phyloP scores from a whole-genome alignment of 345 rosid genomes.

The Garcia nutans region DNA sequence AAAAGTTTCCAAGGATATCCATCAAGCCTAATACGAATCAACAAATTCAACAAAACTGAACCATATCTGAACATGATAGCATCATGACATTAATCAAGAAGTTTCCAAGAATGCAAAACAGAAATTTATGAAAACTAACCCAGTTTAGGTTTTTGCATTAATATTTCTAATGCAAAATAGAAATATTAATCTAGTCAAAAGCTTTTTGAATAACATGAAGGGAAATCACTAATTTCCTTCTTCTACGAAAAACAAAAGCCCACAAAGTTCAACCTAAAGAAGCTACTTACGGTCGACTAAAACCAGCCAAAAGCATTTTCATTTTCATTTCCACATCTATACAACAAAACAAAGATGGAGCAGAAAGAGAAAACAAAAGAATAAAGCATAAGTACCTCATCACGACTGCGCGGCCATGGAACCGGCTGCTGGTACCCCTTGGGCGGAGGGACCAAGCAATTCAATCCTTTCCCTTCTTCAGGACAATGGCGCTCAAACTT shows the following conservation, averaged over 20 bases:
- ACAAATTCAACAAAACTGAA: background rate
- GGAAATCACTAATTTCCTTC: background rate
- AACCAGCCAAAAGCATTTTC: background rate
- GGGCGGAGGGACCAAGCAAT: slow-evolving; percentile 80
- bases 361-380: background rate
- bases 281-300: background rate
- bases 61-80: background rate
- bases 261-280: background rate
- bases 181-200: background rate
- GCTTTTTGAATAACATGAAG: background rate
- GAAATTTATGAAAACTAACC: background rate
- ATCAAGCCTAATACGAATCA: background rate
- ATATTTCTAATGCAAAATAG: too few species aligned
- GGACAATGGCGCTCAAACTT: slow-evolving; percentile 88
- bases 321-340: background rate
- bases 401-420: slow-evolving; percentile 95
- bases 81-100: too few species aligned
- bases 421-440: slow-evolving; percentile 65
- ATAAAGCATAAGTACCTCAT: slow-evolving; percentile 54
- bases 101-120: too few species aligned
- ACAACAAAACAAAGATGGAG: background rate
- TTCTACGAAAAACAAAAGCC: background rate
- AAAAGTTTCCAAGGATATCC: background rate
- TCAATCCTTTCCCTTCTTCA: slow-evolving; percentile 50
- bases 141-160: too few species aligned